Base-by-base conservation (phyloP, 2,329 filamentous ascomycete genomes). In the Graphiopsis chlorocephala region DNA sequence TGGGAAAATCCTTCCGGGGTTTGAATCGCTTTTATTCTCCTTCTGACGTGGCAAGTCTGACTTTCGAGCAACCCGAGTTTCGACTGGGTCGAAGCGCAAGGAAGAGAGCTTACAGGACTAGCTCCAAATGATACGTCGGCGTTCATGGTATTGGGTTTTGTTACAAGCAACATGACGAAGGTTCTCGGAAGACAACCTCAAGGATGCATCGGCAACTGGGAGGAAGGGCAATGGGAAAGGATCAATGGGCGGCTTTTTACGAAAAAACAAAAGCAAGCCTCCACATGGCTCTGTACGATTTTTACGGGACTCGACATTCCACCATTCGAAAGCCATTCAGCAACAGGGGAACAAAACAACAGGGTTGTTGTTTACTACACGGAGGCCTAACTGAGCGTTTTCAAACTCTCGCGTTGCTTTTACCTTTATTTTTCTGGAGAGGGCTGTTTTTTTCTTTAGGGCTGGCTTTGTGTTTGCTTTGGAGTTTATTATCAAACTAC, bases 401-500 rank as follows among this genome's bases (percentile, higher is more conserved):
- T 26, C 10, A 56, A 56, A 56, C 53, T 56, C 23, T 56, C 53
- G 53, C 31, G 53, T 33, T 38, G 31, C 53, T 56, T 56, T 56
- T n/a, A n/a, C n/a, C n/a, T n/a, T 56, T 4, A 8, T 20, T 47
- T 31, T 31, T 26, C 25, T 55, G 47, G 23, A 50, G 25, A 26
- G 47, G 48, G 7, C 15, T 53, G 17, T 53, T 11, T 11, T 55
- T 55, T 53, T 20, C 17, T 38, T 38, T 20, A 56, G 53, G 53
- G 53, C 53, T 56, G 50, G 50, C 33, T 56, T 56, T 53, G 50
- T 53, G 17, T 53, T 53, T 53, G 20, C 31, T 10, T 4, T 17
- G 17, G 38, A 17, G 7, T 3, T 5, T 42, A n/a, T 8, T 42
- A 10, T 20, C 23, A 7, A 11, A 20, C n/a, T 20, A 53, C 50